Percentiles rank a stretch among this genome's conserved stretches.
These are phyloP conservation scores for Phytophthora pisi DNA, from an alignment of 352 stramenopile genomes.

Conservation along the genomic window DNA sequence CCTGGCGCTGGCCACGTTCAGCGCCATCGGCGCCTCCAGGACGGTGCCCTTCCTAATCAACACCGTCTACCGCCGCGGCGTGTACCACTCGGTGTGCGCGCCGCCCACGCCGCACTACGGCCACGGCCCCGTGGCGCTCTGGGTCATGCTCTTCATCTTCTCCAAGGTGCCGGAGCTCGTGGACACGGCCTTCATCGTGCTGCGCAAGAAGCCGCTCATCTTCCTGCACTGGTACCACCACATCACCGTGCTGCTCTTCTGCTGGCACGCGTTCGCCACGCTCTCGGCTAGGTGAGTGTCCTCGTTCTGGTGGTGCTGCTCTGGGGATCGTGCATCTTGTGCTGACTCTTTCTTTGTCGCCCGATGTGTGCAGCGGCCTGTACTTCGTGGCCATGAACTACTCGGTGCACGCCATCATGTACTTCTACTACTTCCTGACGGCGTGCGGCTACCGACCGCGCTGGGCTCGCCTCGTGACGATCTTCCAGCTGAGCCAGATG, in stretches of 20 bases:
- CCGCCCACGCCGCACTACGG: slow-evolving; percentile 73
- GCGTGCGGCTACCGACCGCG: slow-evolving; percentile 79
- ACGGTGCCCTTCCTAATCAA: slow-evolving; percentile 85
- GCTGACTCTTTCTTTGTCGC: slow-evolving; percentile 18
- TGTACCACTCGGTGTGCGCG: slow-evolving; percentile 87
- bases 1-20: slow-evolving; percentile 75
- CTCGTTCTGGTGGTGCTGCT: slow-evolving; percentile 22
- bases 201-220: slow-evolving; percentile 97
- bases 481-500: slow-evolving; percentile 92
- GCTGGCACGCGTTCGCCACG: slow-evolving; percentile 96
- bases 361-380: slow-evolving; percentile 68
- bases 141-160: slow-evolving; percentile 89
- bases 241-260: slow-evolving; percentile 97
- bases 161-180: slow-evolving; percentile 94
- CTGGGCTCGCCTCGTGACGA: slow-evolving; percentile 86
- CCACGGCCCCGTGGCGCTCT: slow-evolving; percentile 69
- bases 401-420: slow-evolving; percentile 97
- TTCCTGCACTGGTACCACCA: slow-evolving; percentile 99
- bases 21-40: slow-evolving; percentile 71
- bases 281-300: slow-evolving; percentile 74
- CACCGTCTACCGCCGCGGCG: slow-evolving; percentile 74
- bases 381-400: slow-evolving; percentile 99
- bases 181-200: slow-evolving; percentile 97
- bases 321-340: background rate
- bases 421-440: slow-evolving; percentile 96